Percentiles rank a stretch among this genome's conserved stretches.
Evolutionary conservation across 257 asterid species (phyloP).

Genomic region (Nicotiana tomentosiformis): DNA sequence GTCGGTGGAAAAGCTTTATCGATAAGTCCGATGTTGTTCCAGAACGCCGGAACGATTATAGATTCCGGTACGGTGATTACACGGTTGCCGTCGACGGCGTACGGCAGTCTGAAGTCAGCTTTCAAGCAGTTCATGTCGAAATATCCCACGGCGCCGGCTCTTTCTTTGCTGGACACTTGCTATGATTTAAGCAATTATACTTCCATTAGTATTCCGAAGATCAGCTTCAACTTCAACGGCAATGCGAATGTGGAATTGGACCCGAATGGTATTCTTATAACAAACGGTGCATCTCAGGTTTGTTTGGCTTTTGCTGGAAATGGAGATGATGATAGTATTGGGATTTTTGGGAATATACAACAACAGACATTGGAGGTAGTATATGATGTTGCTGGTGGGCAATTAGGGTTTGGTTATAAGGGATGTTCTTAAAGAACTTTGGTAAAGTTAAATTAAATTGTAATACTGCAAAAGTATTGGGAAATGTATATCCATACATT

Average conservation of each 20-base stretch:
- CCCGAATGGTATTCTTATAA: slow-evolving; percentile 25
- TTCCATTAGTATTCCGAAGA: slow-evolving; percentile 29
- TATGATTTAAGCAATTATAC: slow-evolving; percentile 40
- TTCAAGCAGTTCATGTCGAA: slow-evolving; percentile 44
- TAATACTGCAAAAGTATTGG: not conserved
- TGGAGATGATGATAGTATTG: slow-evolving; percentile 18
- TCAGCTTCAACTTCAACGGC: slow-evolving; percentile 47
- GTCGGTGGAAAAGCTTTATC: slow-evolving; percentile 44
- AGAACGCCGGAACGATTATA: slow-evolving; percentile 42
- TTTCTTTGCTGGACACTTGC: slow-evolving; percentile 63
- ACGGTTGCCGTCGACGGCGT: slow-evolving; percentile 53
- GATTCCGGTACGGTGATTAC: slow-evolving; percentile 84
- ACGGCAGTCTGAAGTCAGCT: slow-evolving; percentile 30
- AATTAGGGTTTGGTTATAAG: slow-evolving; percentile 51
- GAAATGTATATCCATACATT: not conserved
- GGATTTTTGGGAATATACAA: slow-evolving; percentile 59
- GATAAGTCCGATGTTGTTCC: slow-evolving; percentile 39
- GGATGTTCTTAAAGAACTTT: slow-evolving; percentile 36
- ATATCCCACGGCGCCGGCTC: slow-evolving; percentile 42
- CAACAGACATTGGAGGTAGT: slow-evolving; percentile 65
- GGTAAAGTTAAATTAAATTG: not conserved
- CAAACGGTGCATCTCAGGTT: slow-evolving; percentile 2
- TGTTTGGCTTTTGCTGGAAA: slow-evolving; percentile 74
- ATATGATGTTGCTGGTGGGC: slow-evolving; percentile 65
- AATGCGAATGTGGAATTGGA: slow-evolving; percentile 35